These are phyloP conservation scores for Tuber magnatum DNA, from an alignment of 495 filamentous ascomycete genomes.

Conservation along the genomic window DNA sequence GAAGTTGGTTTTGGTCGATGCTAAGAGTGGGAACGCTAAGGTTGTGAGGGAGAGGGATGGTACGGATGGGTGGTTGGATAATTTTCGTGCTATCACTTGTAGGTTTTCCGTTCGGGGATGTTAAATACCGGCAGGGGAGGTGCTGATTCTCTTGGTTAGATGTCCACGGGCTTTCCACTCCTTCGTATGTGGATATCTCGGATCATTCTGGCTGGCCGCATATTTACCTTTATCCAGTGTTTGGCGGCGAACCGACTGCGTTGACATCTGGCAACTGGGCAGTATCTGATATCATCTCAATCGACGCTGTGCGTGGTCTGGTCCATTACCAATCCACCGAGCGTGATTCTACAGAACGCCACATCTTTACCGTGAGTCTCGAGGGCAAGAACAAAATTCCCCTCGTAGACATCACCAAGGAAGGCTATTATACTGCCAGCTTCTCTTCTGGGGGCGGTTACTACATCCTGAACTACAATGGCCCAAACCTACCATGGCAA, in stretches of 20 bases:
- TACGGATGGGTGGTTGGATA: slow-evolving; percentile 54
- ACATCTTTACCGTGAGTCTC: slow-evolving; percentile 35
- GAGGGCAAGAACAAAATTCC: slow-evolving; percentile 44
- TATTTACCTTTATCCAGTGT: slow-evolving; percentile 51
- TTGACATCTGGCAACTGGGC: slow-evolving; percentile 54
- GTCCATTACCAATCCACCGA: slow-evolving; percentile 54
- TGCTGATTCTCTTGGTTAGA: slow-evolving; percentile 24
- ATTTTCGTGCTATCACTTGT: slow-evolving; percentile 47
- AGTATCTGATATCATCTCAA: slow-evolving; percentile 47
- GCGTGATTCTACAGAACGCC: slow-evolving; percentile 48
- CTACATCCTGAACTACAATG: slow-evolving; percentile 52
- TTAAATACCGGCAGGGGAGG: neutral
- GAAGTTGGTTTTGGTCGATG: slow-evolving; percentile 50
- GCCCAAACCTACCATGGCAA: slow-evolving; percentile 54
- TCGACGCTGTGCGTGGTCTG: slow-evolving; percentile 48
- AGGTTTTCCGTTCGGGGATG: neutral
- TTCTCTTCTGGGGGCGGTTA: slow-evolving; percentile 51
- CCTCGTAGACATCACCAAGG: slow-evolving; percentile 48
- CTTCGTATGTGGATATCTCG: slow-evolving; percentile 52
- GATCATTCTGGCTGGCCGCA: slow-evolving; percentile 53
- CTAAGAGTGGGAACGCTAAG: slow-evolving; percentile 32
- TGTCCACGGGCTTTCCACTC: slow-evolving; percentile 40
- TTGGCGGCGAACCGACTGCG: slow-evolving; percentile 45
- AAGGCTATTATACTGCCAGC: slow-evolving; percentile 50
- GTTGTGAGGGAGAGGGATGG: slow-evolving; percentile 50